Conservation (phyloP, 2,329 filamentous ascomycete genomes). For the Aspergillus viridinutans region DNA sequence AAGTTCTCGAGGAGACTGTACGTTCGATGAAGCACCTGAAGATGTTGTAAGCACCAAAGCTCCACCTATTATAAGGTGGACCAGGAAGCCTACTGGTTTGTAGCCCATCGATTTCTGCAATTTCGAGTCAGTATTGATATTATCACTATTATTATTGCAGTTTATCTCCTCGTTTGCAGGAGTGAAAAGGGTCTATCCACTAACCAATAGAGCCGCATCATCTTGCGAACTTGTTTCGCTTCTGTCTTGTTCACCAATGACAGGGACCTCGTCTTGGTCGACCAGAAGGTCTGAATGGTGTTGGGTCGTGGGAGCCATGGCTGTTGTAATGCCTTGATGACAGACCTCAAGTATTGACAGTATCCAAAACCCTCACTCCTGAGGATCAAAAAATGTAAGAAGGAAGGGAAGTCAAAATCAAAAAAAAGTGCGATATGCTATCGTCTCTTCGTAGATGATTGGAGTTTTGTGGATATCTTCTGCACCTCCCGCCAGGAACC, state of each 20-base stretch:
- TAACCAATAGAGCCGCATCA: conserved; percentile 36
- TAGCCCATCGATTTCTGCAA: conserved; percentile 50
- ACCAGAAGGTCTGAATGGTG: conserved; percentile 19
- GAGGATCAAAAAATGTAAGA: background rate
- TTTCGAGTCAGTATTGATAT: conserved; percentile 16
- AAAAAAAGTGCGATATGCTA: background rate
- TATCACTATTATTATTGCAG: background rate
- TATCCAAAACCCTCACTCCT: background rate
- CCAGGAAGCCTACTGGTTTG: conserved; percentile 45
- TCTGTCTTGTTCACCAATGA: conserved; percentile 23
- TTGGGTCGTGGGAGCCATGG: conserved; percentile 12
- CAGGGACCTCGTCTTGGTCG: conserved; percentile 19
- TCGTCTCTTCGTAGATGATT: background rate
- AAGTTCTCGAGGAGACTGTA: conserved; percentile 58
- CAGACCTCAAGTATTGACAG: background rate
- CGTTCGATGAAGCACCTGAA: conserved; percentile 53
- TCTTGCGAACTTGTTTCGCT: conserved; percentile 25
- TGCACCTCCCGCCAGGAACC: conserved; percentile 6
- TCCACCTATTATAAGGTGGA: conserved; percentile 1
- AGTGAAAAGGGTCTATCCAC: conserved; percentile 7
- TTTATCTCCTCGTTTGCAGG: background rate
- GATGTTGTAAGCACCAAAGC: conserved; percentile 9
- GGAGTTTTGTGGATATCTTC: conserved; percentile 10
- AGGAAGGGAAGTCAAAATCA: background rate
- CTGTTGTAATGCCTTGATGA: background rate